A percentile compares a stretch with the other conserved stretches of the same genome.
phyloP scores from a whole-genome alignment of 2,329 filamentous ascomycete species.

The Colletotrichum lupini region DNA sequence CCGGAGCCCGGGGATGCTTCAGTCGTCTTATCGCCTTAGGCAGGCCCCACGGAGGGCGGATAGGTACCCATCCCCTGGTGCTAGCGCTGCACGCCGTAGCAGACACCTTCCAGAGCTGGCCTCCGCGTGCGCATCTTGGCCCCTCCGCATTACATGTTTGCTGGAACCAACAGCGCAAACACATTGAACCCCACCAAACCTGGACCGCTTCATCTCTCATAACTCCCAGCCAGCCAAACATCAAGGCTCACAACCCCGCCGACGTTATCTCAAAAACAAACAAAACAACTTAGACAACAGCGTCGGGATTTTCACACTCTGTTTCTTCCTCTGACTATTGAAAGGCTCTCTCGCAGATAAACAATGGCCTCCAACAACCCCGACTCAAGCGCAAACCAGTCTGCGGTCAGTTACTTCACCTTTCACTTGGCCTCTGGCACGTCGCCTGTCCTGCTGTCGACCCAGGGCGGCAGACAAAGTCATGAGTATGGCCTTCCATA shows the following conservation, averaged over 20 bases:
- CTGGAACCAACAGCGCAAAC: conserved; percentile 1
- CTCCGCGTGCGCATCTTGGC: not conserved
- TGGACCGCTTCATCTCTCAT: conserved; percentile 4
- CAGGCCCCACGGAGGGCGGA: not conserved
- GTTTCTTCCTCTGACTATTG: not conserved
- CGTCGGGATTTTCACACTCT: not conserved
- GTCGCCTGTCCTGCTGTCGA: not conserved
- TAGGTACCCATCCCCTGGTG: not conserved
- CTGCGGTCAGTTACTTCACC: conserved; percentile 45
- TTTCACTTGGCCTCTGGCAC: not conserved
- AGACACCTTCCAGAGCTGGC: not conserved
- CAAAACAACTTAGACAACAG: too few species aligned
- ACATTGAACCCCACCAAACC: conserved; percentile 1
- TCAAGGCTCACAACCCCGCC: not conserved
- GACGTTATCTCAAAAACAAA: not conserved
- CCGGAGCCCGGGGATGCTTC: not conserved
- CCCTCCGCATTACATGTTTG: not conserved
- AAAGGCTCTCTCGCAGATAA: not conserved
- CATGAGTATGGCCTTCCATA: not conserved
- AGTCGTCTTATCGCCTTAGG: not conserved
- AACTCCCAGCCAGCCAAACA: not conserved
- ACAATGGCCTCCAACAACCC: conserved; percentile 52
- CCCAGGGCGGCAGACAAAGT: not conserved
- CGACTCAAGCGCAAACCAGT: conserved; percentile 47
- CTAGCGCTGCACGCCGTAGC: not conserved